Evolutionary conservation across 768 basidiomycete species (phyloP), one percentile per base, ranked within the genome.

Genomic region (Rhizopogon roseolus): DNA sequence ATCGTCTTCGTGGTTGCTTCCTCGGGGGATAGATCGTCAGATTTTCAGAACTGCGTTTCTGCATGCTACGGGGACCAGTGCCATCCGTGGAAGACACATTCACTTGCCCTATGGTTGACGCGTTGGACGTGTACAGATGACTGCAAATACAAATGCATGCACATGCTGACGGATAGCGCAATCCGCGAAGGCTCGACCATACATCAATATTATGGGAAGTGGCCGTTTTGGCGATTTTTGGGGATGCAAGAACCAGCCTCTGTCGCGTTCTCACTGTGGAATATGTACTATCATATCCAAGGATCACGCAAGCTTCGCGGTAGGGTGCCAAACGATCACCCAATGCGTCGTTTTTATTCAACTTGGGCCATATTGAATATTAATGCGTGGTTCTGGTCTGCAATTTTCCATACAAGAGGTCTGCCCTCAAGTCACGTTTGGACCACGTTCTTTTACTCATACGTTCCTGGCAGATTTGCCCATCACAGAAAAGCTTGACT

Each of bases 211-310:
- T 82, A 93, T 62, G 97, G 96, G 14, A 98, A 98, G 74, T 98
- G 96, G 96, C 92, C 95, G 0, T 98, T 99, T 67, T 88, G 85
- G 81, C 80, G 95, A 29, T 73, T 89, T 19, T 72, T 76, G n/a
- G 92, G 94, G 29, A 87, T 93, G 69, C 96, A 98, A 64, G 96
- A 99, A 70, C 95, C 96, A 6, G 88, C 94, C 7, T 90, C 91
- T 2, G 94, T 97, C 54, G 69, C 81, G 36, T 97, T 98, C 73
- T 94, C 91, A 13, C 62, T 97, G n/a, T 71, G 85, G 54, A 98
- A 99, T 67, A 73, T 96, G 40, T 82, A 77, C 74, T 81, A 78
- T 40, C 94, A 99, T 68, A 70, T 75, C 1, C 71, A 72, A 50
- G 94, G 94, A 1, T 74, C 76, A 6, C 63, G 63, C 13, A 73